Evolutionary conservation across 1,284 basidiomycete species (phyloP).

Genomic region (Pascua guehoae): DNA sequence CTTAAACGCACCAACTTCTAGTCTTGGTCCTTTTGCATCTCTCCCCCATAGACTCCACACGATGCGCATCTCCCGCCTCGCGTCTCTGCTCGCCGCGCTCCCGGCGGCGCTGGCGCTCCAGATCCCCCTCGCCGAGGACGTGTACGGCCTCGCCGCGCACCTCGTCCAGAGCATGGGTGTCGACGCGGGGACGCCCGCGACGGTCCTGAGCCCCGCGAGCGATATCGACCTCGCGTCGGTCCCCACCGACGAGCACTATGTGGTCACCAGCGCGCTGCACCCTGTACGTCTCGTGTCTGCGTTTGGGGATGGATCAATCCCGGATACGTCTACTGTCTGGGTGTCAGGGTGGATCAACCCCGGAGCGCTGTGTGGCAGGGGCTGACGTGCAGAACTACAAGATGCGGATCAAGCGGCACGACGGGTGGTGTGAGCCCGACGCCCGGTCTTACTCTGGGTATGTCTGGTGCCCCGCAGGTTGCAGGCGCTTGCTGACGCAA

Average conservation of each 20-base stretch:
- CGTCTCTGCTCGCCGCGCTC: too few species aligned
- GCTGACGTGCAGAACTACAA: conserved; percentile 28
- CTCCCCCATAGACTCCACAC: too few species aligned
- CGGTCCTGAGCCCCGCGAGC: conserved; percentile 23
- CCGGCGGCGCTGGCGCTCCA: too few species aligned
- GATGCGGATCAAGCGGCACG: conserved; percentile 43
- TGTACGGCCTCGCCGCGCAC: too few species aligned
- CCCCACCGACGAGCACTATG: conserved; percentile 24
- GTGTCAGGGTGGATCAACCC: too few species aligned
- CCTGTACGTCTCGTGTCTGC: conserved; percentile 9
- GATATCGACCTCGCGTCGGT: conserved; percentile 31
- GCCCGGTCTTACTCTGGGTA: conserved; percentile 40
- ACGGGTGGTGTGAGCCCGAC: conserved; percentile 48
- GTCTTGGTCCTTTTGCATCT: too few species aligned
- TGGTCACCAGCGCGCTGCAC: conserved; percentile 25
- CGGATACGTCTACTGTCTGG: too few species aligned
- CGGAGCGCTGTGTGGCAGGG: conserved; percentile 4
- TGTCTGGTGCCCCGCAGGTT: conserved; percentile 1
- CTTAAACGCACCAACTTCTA: too few species aligned
- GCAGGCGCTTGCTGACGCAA: conserved; percentile 23
- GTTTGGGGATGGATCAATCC: too few species aligned
- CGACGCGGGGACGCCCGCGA: not conserved
- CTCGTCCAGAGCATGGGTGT: too few species aligned
- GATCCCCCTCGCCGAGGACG: too few species aligned
- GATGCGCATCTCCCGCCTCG: too few species aligned